phyloP scores from a whole-genome alignment of 306 rosid species.

The Aeschynomene evenia region DNA sequence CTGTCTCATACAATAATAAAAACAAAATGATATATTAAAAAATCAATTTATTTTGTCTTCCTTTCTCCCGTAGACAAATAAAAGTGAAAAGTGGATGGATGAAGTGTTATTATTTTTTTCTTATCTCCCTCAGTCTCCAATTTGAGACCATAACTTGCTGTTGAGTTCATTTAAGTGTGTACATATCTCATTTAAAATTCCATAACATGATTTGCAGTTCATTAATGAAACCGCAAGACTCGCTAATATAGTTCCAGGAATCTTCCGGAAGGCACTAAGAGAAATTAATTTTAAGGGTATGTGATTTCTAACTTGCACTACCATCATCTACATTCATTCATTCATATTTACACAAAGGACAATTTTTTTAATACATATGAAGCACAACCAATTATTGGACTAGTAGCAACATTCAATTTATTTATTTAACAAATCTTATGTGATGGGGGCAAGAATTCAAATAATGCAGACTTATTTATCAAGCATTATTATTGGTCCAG shows the following conservation, averaged over 20 bases:
- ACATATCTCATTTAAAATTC: conserved; percentile 13
- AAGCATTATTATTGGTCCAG: conserved; percentile 10
- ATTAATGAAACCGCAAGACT: conserved; percentile 93
- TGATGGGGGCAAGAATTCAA: neutral
- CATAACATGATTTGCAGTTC: conserved; percentile 57
- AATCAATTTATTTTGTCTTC: no score
- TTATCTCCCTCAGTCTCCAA: neutral
- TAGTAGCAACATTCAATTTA: neutral
- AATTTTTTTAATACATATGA: neutral
- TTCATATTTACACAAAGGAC: neutral
- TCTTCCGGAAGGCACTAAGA: conserved; percentile 77
- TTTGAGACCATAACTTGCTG: neutral
- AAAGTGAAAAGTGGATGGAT: no score
- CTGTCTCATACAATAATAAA: no score
- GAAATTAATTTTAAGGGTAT: conserved; percentile 80
- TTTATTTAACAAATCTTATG: neutral
- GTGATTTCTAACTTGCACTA: neutral
- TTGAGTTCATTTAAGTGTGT: neutral
- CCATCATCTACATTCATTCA: neutral
- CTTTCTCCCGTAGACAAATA: no score
- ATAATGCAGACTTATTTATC: neutral
- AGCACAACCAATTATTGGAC: conserved; percentile 22
- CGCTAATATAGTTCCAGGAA: conserved; percentile 94
- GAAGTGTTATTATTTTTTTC: neutral
- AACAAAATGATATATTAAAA: no score